A percentile compares a stretch with the other conserved stretches of the same genome.
These are phyloP conservation scores for Pseudogymnoascus sp. DNA, from an alignment of 2,329 filamentous ascomycete genomes.

Conservation along the genomic window DNA sequence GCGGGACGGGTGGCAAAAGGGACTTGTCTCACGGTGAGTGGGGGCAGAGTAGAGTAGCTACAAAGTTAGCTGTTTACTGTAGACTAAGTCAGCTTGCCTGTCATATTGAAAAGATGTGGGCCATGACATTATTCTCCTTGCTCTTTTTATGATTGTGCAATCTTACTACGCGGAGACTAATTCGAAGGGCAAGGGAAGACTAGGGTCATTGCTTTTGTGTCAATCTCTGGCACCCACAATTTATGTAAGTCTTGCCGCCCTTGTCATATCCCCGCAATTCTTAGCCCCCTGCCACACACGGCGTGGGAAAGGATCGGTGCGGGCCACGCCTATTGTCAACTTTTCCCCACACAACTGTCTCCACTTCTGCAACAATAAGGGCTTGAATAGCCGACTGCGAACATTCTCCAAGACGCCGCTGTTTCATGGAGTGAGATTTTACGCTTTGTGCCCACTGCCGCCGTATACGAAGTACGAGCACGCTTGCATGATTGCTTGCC, in stretches of 20 bases:
- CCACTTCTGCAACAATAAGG: not conserved
- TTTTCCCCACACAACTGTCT: not conserved
- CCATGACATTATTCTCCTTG: conserved; percentile 15
- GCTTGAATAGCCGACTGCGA: not conserved
- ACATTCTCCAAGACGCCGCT: not conserved
- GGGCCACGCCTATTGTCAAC: not conserved
- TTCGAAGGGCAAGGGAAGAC: not conserved
- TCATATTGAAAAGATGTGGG: not conserved
- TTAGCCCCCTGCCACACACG: not conserved
- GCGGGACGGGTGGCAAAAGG: not conserved
- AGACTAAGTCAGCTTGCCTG: not conserved
- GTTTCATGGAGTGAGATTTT: not conserved
- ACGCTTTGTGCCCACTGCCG: not conserved
- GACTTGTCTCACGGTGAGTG: not conserved
- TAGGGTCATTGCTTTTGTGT: not conserved
- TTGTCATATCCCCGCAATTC: not conserved
- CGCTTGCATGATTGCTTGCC: not conserved
- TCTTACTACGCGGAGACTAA: conserved; percentile 13
- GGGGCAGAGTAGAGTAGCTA: not conserved
- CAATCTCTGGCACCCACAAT: not conserved
- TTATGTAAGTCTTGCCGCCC: not conserved
- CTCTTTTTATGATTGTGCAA: conserved; percentile 21
- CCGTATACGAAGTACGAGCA: not conserved
- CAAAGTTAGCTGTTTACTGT: not conserved
- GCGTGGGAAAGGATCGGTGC: not conserved